Conservation (phyloP, 2,329 filamentous ascomycete genomes). For the Scolecobasidium constrictum region DNA sequence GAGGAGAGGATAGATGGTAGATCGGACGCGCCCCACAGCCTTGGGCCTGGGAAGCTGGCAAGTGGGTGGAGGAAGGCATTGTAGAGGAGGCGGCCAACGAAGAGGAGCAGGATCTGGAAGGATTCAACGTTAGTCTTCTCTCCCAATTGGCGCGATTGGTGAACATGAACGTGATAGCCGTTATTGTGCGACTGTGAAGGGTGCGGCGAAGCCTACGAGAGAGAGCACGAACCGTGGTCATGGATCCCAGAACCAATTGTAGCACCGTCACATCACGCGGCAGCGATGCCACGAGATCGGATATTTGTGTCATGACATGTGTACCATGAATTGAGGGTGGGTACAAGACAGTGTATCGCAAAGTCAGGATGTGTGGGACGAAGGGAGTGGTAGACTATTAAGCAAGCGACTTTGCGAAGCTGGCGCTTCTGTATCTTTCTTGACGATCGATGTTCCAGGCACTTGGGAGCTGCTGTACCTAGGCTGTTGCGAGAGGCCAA, state of each 20-base stretch:
- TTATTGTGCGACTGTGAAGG: neutral
- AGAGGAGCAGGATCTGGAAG: neutral
- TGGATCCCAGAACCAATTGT: neutral
- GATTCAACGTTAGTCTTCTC: too few relatives aligned
- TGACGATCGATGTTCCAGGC: too few relatives aligned
- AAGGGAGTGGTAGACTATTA: too few relatives aligned
- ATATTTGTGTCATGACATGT: neutral
- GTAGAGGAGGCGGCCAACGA: slow-evolving; percentile 7
- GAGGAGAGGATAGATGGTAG: neutral
- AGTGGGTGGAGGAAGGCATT: slow-evolving; percentile 11
- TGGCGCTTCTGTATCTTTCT: too few relatives aligned
- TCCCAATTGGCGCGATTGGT: neutral
- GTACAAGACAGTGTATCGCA: too few relatives aligned
- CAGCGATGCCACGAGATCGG: neutral
- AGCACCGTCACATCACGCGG: neutral
- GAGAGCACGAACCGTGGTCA: neutral
- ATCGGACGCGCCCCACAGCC: neutral
- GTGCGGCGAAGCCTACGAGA: neutral
- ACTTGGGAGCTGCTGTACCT: too few relatives aligned
- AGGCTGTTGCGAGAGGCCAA: too few relatives aligned
- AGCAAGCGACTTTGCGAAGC: too few relatives aligned
- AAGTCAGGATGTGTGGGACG: neutral
- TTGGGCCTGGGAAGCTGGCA: slow-evolving; percentile 4
- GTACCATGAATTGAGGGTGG: neutral
- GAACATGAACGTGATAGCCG: neutral